Percentiles rank a stretch among this genome's conserved stretches.
These are phyloP conservation scores for Trypanosoma mega DNA, from an alignment of 208 protist species.

Conservation along the genomic window DNA sequence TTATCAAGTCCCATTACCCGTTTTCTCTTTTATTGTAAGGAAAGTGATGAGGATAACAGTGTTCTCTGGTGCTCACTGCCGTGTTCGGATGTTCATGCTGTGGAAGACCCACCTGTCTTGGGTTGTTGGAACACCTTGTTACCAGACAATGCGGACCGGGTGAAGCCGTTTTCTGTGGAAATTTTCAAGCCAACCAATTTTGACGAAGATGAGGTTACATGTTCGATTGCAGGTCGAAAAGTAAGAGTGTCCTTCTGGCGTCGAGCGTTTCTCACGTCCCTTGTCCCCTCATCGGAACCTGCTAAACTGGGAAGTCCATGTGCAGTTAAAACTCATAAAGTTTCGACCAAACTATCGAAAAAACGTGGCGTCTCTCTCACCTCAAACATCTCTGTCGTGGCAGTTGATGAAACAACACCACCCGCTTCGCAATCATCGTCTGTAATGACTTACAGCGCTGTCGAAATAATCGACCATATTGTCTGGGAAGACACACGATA, in stretches of 20 bases:
- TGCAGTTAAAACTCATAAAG: not conserved
- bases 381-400: slow-evolving; percentile 1
- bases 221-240: not conserved
- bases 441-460: not conserved
- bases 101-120: no score
- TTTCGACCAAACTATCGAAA: not conserved
- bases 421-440: not conserved
- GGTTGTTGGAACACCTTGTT: slow-evolving; percentile 13
- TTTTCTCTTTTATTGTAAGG: slow-evolving; percentile 33
- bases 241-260: slow-evolving; percentile 11
- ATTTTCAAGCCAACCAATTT: slow-evolving; percentile 19
- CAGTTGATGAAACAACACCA: not conserved
- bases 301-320: not conserved
- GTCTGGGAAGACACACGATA: no score
- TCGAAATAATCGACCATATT: not conserved
- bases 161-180: not conserved
- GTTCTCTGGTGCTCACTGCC: slow-evolving; percentile 2
- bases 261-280: slow-evolving; percentile 12
- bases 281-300: not conserved
- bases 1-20: slow-evolving; percentile 24
- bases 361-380: not conserved
- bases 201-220: slow-evolving; percentile 11
- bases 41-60: not conserved
- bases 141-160: not conserved
- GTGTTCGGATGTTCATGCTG: not conserved